Base-by-base conservation (phyloP, 2,329 filamentous ascomycete species). In the Fusarium cyanostomum region DNA sequence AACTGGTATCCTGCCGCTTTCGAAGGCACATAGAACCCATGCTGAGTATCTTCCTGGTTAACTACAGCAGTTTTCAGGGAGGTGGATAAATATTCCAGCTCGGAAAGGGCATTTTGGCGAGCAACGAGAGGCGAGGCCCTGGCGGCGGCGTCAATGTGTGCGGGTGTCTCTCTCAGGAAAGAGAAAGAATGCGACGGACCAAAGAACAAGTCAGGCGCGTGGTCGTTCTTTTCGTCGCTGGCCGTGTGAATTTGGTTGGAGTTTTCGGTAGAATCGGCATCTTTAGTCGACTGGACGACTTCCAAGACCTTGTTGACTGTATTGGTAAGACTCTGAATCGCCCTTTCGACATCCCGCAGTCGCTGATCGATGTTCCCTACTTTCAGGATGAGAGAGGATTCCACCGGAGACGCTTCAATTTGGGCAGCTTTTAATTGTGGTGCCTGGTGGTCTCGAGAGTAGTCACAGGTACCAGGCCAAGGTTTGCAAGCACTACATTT, bases 401-500 rank as follows among this genome's bases (percentile, higher is more conserved):
- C 11, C 1, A 13, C 2, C 3, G 11, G 30, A 7, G 42, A 15
- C 12, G 11, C 2, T 11, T 11, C 5, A 2, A 2, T 8, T 4
- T 21, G 13, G 13, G 10, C 5, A 2, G 8, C 4, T 15, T 12
- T 4, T 15, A 11, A 13, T 3, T 12, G 42, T 8, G 35, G 8
- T 7, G 13, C 21, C 4, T 28, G 18, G 8, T 7, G 31, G 7
- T 58, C 55, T 10, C 55, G 37, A 0, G 55, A 55, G 16, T 58
- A 58, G 15, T 16, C 39, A 11, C 55, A 58, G 8, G 42, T 15
- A 1, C 51, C 35, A 1, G 55, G 55, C 55, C 55, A 58, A 11
- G 51, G 41, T 6, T 27, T 38, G 15, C 55, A 58, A 3, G 37
- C 51, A 6, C 15, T 48, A 8, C 55, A 58, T 9, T 58, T 55